Conservation (phyloP, 2,329 filamentous ascomycete species). For the Calonectria pseudoturangicola region DNA sequence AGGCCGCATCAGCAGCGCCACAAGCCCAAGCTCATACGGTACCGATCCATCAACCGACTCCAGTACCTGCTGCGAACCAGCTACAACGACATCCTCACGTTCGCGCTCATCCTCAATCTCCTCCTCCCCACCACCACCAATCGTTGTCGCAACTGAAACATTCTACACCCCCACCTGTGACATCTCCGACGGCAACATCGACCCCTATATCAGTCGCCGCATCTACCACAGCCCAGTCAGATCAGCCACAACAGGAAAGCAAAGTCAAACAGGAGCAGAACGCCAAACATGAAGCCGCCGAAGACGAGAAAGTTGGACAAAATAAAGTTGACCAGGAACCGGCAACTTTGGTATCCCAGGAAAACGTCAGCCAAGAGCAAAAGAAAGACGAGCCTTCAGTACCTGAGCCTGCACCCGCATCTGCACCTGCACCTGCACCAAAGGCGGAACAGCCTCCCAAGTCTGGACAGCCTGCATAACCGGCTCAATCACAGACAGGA, state of each 20-base stretch:
- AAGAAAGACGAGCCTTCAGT: conserved; percentile 21
- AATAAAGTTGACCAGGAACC: too few species aligned
- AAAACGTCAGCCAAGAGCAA: background rate
- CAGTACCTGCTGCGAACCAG: background rate
- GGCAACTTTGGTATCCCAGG: too few species aligned
- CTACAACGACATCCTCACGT: background rate
- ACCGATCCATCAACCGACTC: conserved; percentile 1
- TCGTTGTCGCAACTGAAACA: conserved; percentile 7
- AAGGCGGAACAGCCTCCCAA: conserved; percentile 32
- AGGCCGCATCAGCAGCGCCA: conserved; percentile 41
- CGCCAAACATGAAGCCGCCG: too few species aligned
- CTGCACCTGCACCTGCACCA: conserved; percentile 20
- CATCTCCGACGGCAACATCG: background rate
- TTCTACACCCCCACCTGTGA: conserved; percentile 1
- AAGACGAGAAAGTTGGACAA: too few species aligned
- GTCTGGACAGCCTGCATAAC: conserved; percentile 27
- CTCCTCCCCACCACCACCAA: conserved; percentile 34
- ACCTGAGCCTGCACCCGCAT: conserved; percentile 3
- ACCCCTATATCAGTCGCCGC: conserved; percentile 3
- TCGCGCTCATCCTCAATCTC: conserved; percentile 9
- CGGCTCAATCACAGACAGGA: conserved; percentile 20
- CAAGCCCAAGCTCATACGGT: conserved; percentile 18
- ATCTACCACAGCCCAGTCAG: conserved; percentile 11
- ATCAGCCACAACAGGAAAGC: background rate
- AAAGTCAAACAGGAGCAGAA: background rate